Percentiles rank a stretch among this genome's conserved stretches.
Evolutionary conservation across 2,329 filamentous ascomycete genomes (phyloP).

Genomic region (Coniochaeta hoffmannii): DNA sequence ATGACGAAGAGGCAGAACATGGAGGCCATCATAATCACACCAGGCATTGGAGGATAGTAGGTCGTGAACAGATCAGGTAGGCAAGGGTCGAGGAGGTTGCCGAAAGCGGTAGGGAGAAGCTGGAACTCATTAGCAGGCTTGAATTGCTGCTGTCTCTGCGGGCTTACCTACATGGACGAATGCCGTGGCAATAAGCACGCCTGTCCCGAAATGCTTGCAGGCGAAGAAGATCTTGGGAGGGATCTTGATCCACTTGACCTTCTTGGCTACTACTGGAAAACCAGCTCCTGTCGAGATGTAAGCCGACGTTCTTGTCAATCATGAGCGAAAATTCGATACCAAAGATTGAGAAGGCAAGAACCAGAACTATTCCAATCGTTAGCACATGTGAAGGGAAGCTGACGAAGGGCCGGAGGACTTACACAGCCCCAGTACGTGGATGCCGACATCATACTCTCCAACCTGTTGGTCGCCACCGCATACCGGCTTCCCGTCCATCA

Average conservation of each 20-base stretch:
- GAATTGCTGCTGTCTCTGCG: not conserved
- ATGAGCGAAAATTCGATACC: constrained; percentile 16
- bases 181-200: constrained; percentile 64
- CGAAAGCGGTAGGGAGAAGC: constrained; percentile 54
- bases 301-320: not conserved
- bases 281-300: constrained; percentile 29
- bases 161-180: constrained; percentile 55
- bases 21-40: constrained; percentile 58
- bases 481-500: constrained; percentile 25
- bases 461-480: constrained; percentile 28
- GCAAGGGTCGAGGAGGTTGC: constrained; percentile 42
- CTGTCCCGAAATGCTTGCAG: constrained; percentile 62
- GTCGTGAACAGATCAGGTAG: constrained; percentile 53
- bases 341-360: constrained; percentile 30
- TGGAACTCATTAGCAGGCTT: constrained; percentile 11
- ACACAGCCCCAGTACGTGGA: constrained; percentile 35
- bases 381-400: not conserved
- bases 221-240: constrained; percentile 51
- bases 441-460: constrained; percentile 33
- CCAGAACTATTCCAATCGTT: constrained; percentile 25
- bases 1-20: constrained; percentile 55
- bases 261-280: constrained; percentile 46
- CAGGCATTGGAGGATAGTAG: constrained; percentile 53
- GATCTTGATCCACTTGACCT: constrained; percentile 50
- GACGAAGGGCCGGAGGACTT: constrained; percentile 14